These are phyloP conservation scores for Tolypocladium album DNA, from an alignment of 2,329 filamentous ascomycete genomes.

Conservation along the genomic window DNA sequence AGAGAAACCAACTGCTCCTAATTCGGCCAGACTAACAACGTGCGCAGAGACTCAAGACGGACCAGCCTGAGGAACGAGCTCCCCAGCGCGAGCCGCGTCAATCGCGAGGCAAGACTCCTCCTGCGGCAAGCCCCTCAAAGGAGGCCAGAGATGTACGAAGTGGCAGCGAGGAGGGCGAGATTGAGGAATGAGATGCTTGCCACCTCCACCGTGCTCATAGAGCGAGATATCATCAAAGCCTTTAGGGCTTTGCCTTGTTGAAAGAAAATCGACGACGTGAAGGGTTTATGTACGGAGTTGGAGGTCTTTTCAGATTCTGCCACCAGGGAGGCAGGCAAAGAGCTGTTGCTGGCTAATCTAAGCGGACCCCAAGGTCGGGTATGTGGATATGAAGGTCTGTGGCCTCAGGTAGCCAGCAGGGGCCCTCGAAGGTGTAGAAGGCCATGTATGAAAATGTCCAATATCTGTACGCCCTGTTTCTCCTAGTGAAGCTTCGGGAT, in stretches of 20 bases:
- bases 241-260: not conserved
- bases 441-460: not conserved
- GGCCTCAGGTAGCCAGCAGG: not conserved
- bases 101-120: conserved; percentile 40
- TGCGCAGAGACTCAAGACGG: conserved; percentile 44
- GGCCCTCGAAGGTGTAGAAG: not conserved
- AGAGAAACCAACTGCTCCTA: not conserved
- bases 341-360: not conserved
- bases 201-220: not conserved
- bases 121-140: conserved; percentile 25
- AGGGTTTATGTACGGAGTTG: not conserved
- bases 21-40: conserved; percentile 14
- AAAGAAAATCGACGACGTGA: not conserved
- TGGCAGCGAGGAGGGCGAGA: conserved; percentile 95
- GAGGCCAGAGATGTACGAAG: conserved; percentile 38
- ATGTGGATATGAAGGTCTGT: not conserved
- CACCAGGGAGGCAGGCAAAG: not conserved
- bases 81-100: conserved; percentile 45
- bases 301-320: not conserved
- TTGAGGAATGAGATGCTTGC: conserved; percentile 51
- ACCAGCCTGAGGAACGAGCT: conserved; percentile 49
- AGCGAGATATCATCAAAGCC: not conserved
- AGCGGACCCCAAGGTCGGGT: not conserved
- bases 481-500: not conserved
- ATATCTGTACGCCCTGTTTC: not conserved